phyloP scores from a whole-genome alignment of 176 grass and related monocot genomes.

The Metroxylon sagu region DNA sequence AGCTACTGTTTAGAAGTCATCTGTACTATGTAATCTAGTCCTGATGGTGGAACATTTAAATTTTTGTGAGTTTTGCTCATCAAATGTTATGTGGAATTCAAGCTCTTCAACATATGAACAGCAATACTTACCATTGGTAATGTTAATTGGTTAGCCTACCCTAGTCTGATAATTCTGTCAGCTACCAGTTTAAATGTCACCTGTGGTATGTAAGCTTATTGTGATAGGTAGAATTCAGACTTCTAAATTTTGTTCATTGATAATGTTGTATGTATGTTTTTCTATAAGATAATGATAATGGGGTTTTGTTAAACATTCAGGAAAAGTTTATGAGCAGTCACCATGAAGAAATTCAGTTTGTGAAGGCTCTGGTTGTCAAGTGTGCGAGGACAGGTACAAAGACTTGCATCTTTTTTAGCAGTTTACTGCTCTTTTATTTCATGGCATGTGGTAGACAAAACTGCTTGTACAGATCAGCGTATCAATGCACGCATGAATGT shows the following conservation, averaged over 20 bases:
- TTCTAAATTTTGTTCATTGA: background rate
- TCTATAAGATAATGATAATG: slow-evolving; percentile 4
- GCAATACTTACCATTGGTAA: too few species aligned
- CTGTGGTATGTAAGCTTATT: too few species aligned
- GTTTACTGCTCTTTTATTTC: background rate
- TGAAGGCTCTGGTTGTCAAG: slow-evolving; percentile 50
- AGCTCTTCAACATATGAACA: too few species aligned
- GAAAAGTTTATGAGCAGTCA: slow-evolving; percentile 74
- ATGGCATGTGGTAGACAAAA: background rate
- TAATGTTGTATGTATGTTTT: background rate
- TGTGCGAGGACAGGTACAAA: slow-evolving; percentile 63
- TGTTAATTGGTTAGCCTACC: too few species aligned
- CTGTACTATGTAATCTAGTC: too few species aligned
- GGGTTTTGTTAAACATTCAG: slow-evolving; percentile 34
- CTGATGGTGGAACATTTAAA: too few species aligned
- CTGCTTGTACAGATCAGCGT: background rate
- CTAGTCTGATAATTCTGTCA: too few species aligned
- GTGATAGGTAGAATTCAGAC: background rate
- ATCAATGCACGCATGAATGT: too few species aligned
- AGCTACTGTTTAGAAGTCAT: too few species aligned
- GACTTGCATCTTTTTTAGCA: background rate
- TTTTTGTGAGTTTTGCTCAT: too few species aligned
- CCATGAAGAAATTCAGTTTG: slow-evolving; percentile 65
- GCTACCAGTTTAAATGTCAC: too few species aligned
- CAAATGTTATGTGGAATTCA: too few species aligned